Conservation (phyloP, 495 filamentous ascomycete genomes). For the Penicillium goetzii region DNA sequence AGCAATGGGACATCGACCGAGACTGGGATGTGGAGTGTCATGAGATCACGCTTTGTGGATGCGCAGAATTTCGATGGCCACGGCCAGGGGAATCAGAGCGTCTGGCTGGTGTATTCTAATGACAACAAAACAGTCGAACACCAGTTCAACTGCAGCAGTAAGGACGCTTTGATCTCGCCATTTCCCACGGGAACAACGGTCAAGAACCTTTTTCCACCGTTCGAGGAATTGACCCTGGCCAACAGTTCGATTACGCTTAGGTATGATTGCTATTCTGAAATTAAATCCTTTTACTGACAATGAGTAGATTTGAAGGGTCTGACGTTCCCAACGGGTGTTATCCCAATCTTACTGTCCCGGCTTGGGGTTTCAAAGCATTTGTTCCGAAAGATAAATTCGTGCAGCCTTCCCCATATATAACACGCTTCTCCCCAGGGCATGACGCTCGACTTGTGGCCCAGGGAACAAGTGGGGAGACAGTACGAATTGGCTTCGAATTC, state of each 20-base stretch:
- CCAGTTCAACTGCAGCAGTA: constrained; percentile 45
- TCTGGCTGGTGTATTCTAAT: constrained; percentile 57
- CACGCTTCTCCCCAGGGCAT: constrained; percentile 60
- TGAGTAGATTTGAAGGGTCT: constrained; percentile 13
- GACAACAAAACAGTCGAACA: constrained; percentile 47
- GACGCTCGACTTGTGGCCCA: constrained; percentile 54
- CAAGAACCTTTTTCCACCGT: constrained; percentile 57
- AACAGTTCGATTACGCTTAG: constrained; percentile 28
- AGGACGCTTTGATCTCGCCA: constrained; percentile 46
- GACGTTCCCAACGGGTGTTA: constrained; percentile 53
- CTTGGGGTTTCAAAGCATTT: constrained; percentile 61
- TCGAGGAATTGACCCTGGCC: constrained; percentile 47
- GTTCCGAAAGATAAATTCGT: constrained; percentile 52
- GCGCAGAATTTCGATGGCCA: constrained; percentile 3
- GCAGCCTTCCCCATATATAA: constrained; percentile 56
- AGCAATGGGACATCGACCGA: constrained; percentile 47
- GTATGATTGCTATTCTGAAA: constrained; percentile 10
- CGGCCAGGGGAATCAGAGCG: constrained; percentile 2
- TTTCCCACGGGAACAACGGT: constrained; percentile 47
- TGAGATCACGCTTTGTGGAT: constrained; percentile 44
- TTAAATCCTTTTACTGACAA: background rate
- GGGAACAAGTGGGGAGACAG: constrained; percentile 31
- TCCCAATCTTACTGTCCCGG: constrained; percentile 45
- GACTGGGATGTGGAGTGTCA: constrained; percentile 53
- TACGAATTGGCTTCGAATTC: constrained; percentile 55